phyloP scores from a whole-genome alignment of 2,329 filamentous ascomycete species.

The Aspergillus sergii region DNA sequence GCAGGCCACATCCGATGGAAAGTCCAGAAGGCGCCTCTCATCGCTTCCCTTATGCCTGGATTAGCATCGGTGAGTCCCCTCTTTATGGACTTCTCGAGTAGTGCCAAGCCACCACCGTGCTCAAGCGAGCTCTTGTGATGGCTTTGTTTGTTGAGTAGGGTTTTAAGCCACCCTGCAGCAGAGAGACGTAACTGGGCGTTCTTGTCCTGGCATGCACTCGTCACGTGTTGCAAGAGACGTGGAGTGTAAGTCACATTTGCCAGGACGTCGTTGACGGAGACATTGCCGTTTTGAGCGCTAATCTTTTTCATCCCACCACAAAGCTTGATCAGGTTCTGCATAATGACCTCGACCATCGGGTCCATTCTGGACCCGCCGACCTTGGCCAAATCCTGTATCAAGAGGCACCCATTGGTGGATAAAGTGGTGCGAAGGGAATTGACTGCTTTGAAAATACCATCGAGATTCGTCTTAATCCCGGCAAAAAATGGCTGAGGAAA shows the following conservation, averaged over 20 bases:
- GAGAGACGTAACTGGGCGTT: slow-evolving; percentile 84
- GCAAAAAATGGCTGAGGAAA: slow-evolving; percentile 71
- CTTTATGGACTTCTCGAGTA: slow-evolving; percentile 84
- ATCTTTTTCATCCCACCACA: slow-evolving; percentile 92
- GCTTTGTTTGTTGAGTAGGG: slow-evolving; percentile 74
- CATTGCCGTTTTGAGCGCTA: slow-evolving; percentile 78
- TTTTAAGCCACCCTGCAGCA: slow-evolving; percentile 80
- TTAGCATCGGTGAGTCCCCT: slow-evolving; percentile 89
- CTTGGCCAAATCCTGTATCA: slow-evolving; percentile 82
- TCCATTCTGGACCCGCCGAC: slow-evolving; percentile 79
- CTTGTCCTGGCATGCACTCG: slow-evolving; percentile 83
- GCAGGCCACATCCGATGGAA: slow-evolving; percentile 78
- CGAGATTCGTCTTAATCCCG: slow-evolving; percentile 73
- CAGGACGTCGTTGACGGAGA: slow-evolving; percentile 78
- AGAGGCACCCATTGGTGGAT: slow-evolving; percentile 79
- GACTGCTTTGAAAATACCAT: slow-evolving; percentile 84
- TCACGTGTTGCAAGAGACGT: slow-evolving; percentile 84
- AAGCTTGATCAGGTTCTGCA: slow-evolving; percentile 88
- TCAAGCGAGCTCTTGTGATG: slow-evolving; percentile 80
- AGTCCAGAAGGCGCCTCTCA: slow-evolving; percentile 82
- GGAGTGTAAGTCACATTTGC: slow-evolving; percentile 76
- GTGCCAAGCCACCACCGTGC: slow-evolving; percentile 77
- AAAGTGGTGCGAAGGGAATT: slow-evolving; percentile 86
- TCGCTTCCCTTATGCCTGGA: slow-evolving; percentile 83
- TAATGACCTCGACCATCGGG: slow-evolving; percentile 82